phyloP scores from a whole-genome alignment of 371 early-diverging fungal genomes.

The Mucor plumbeus region DNA sequence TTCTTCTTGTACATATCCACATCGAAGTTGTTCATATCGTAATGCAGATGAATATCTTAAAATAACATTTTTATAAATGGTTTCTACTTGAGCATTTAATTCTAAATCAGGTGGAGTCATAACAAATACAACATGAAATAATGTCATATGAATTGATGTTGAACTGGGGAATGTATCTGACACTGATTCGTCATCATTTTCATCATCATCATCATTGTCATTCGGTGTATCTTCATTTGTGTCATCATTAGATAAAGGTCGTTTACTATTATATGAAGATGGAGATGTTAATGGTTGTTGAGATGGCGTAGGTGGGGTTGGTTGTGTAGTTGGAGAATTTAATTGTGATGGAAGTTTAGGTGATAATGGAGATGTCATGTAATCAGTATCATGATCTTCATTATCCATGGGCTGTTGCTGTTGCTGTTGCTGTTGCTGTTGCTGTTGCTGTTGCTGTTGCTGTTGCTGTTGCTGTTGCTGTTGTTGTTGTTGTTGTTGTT shows the following conservation, averaged over 20 bases:
- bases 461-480: background rate
- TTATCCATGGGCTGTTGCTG: background rate
- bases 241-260: background rate
- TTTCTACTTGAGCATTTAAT: constrained; percentile 65
- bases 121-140: constrained; percentile 86
- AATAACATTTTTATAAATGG: constrained; percentile 75
- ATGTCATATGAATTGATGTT: constrained; percentile 61
- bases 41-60: constrained; percentile 76
- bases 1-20: constrained; percentile 81
- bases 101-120: constrained; percentile 62
- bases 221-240: constrained; percentile 23
- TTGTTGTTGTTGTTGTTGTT: constrained; percentile 2
- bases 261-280: background rate
- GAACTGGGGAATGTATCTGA: constrained; percentile 20
- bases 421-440: background rate
- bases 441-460: constrained; percentile 17
- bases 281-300: constrained; percentile 1
- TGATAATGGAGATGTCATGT: constrained; percentile 1
- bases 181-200: constrained; percentile 20
- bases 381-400: background rate
- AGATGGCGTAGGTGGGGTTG: background rate
- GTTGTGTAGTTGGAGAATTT: background rate
- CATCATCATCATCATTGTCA: constrained; percentile 32
- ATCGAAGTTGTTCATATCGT: constrained; percentile 81
- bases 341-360: constrained; percentile 3